These are phyloP conservation scores for Hemerocallis citrina DNA, from an alignment of 106 monocot genomes.

Conservation along the genomic window DNA sequence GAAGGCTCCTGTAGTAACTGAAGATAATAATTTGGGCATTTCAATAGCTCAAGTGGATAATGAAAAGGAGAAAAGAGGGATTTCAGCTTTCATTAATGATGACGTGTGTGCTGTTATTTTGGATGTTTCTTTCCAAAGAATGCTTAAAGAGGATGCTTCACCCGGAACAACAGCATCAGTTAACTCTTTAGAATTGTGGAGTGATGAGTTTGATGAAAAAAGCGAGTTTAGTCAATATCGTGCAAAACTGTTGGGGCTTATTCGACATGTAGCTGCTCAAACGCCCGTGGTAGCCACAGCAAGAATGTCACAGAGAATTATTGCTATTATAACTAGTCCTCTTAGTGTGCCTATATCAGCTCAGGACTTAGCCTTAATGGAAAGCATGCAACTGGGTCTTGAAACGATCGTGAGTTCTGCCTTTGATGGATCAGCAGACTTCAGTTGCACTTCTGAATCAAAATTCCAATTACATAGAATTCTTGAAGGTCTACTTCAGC, in stretches of 20 bases:
- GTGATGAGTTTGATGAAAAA: slow-evolving; percentile 78
- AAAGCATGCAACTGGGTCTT: slow-evolving; percentile 70
- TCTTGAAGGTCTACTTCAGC: slow-evolving; percentile 82
- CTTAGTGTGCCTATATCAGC: slow-evolving; percentile 18
- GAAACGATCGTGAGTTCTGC: slow-evolving; percentile 62
- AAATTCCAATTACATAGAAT: slow-evolving; percentile 54
- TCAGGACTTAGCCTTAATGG: slow-evolving; percentile 56
- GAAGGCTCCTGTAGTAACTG: slow-evolving; percentile 28
- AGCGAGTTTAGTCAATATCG: slow-evolving; percentile 89
- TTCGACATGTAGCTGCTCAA: slow-evolving; percentile 60
- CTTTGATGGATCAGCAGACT: slow-evolving; percentile 56
- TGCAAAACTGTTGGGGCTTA: slow-evolving; percentile 84
- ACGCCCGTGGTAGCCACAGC: slow-evolving; percentile 60
- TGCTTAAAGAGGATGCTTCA: slow-evolving; percentile 64
- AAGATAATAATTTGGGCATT: slow-evolving; percentile 17
- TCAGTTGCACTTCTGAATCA: slow-evolving; percentile 23
- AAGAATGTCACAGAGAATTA: slow-evolving; percentile 56
- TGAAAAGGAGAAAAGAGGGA: slow-evolving; percentile 39
- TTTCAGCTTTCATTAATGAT: slow-evolving; percentile 45
- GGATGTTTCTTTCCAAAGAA: slow-evolving; percentile 71
- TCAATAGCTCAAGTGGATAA: slow-evolving; percentile 10
- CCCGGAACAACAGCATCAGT: slow-evolving; percentile 7
- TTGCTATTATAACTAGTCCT: slow-evolving; percentile 24
- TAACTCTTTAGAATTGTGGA: slow-evolving; percentile 73
- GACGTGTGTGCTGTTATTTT: slow-evolving; percentile 65